Conservation (phyloP, 257 asterid species). For the Capsicum chinense region DNA sequence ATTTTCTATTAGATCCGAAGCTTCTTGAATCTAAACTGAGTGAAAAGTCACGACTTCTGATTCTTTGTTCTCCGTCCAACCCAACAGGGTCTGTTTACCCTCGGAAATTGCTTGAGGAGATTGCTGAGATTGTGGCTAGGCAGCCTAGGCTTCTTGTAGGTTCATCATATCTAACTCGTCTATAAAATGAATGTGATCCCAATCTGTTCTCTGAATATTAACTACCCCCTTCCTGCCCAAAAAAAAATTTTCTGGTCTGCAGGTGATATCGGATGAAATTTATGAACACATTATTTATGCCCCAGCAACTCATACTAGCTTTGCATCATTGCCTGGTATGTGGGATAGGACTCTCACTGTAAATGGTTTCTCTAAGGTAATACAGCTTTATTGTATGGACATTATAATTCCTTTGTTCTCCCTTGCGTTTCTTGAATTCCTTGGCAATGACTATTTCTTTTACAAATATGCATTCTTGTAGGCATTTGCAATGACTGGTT, state of each 20-base stretch:
- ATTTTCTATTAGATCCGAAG: conserved; percentile 83
- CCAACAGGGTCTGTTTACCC: conserved; percentile 99
- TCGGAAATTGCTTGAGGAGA: conserved; percentile 74
- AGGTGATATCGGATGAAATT: conserved; percentile 97
- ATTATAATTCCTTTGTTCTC: neutral
- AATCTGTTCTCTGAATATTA: conserved; percentile 20
- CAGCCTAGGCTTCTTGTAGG: conserved; percentile 94
- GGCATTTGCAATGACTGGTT: conserved; percentile 99
- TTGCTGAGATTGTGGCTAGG: conserved; percentile 81
- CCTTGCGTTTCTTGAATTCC: neutral
- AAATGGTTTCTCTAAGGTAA: conserved; percentile 95
- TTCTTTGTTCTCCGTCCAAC: conserved; percentile 97
- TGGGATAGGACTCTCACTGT: conserved; percentile 95
- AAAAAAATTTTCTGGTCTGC: conserved; percentile 27
- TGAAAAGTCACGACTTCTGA: conserved; percentile 86
- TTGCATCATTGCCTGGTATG: conserved; percentile 96
- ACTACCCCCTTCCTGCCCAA: neutral
- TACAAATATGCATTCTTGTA: conserved; percentile 34
- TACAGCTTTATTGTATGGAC: conserved; percentile 21
- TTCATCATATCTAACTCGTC: conserved; percentile 29
- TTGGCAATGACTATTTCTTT: neutral
- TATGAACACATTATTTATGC: conserved; percentile 94
- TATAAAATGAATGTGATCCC: neutral
- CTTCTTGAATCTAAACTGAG: conserved; percentile 76
- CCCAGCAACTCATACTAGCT: conserved; percentile 95